These are phyloP conservation scores for Fraxinus greggii DNA, from an alignment of 305 asterid species.

Conservation along the genomic window DNA sequence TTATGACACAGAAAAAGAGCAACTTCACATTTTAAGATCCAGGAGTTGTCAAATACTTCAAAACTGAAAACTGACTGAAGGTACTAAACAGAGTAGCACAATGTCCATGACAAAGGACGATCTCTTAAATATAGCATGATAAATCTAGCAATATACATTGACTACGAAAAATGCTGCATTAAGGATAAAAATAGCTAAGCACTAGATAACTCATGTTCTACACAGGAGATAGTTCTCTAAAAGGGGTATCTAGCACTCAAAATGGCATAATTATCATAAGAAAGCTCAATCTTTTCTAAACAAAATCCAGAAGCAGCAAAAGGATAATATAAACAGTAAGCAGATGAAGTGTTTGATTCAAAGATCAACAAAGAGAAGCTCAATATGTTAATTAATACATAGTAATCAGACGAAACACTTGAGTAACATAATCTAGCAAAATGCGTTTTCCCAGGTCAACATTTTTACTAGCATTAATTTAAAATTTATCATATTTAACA, in stretches of 20 bases:
- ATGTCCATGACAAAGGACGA: constrained; percentile 8
- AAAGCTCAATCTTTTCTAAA: neutral
- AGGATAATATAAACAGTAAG: constrained; percentile 9
- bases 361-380: constrained; percentile 15
- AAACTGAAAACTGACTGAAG: constrained; percentile 17
- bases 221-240: neutral
- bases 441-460: constrained; percentile 14
- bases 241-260: neutral
- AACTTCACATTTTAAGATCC: constrained; percentile 12
- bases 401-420: constrained; percentile 20
- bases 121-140: neutral
- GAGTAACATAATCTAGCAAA: constrained; percentile 21
- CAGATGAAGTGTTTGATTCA: constrained; percentile 17
- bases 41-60: neutral
- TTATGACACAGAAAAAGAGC: constrained; percentile 7
- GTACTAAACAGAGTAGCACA: constrained; percentile 11
- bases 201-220: neutral
- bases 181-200: neutral
- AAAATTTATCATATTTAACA: constrained; percentile 8
- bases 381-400: constrained; percentile 18
- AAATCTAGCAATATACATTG: neutral
- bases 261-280: neutral
- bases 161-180: neutral
- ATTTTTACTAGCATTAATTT: neutral
- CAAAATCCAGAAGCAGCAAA: neutral